Conservation (phyloP, 2,329 filamentous ascomycete species). For the Cladophialophora chaetospira region DNA sequence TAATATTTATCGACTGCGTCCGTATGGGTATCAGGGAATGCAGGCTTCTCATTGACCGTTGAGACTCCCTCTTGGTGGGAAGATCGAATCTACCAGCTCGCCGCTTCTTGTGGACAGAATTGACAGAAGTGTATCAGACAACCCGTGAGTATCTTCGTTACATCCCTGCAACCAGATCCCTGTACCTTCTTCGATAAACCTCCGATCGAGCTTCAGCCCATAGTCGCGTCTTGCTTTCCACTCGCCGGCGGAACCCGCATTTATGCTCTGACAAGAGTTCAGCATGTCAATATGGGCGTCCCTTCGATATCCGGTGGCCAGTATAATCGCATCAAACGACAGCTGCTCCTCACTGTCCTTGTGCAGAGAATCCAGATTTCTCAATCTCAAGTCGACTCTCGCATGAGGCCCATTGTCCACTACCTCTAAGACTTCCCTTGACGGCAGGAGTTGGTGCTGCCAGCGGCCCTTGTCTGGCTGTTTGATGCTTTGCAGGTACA, state of each 20-base stretch:
- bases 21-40: background rate
- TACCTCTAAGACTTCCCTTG: slow-evolving; percentile 67
- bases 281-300: slow-evolving; percentile 79
- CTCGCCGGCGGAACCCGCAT: slow-evolving; percentile 48
- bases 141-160: slow-evolving; percentile 85
- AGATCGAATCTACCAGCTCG: slow-evolving; percentile 76
- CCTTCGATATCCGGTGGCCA: slow-evolving; percentile 83
- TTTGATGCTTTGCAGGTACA: slow-evolving; percentile 81
- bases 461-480: slow-evolving; percentile 70
- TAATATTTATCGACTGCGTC: no score
- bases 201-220: slow-evolving; percentile 68
- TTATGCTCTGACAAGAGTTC: slow-evolving; percentile 35
- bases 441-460: slow-evolving; percentile 77
- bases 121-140: slow-evolving; percentile 80
- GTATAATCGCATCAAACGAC: slow-evolving; percentile 78
- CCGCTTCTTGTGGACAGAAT: slow-evolving; percentile 74
- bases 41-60: slow-evolving; percentile 14
- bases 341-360: slow-evolving; percentile 58
- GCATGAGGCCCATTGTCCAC: slow-evolving; percentile 54
- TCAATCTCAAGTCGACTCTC: slow-evolving; percentile 61
- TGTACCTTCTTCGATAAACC: slow-evolving; percentile 68
- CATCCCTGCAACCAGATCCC: slow-evolving; percentile 94
- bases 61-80: slow-evolving; percentile 45
- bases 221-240: slow-evolving; percentile 79
- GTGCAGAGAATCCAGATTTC: slow-evolving; percentile 46